Conservation (phyloP, 345 rosid genomes). For the Balakata baccata region DNA sequence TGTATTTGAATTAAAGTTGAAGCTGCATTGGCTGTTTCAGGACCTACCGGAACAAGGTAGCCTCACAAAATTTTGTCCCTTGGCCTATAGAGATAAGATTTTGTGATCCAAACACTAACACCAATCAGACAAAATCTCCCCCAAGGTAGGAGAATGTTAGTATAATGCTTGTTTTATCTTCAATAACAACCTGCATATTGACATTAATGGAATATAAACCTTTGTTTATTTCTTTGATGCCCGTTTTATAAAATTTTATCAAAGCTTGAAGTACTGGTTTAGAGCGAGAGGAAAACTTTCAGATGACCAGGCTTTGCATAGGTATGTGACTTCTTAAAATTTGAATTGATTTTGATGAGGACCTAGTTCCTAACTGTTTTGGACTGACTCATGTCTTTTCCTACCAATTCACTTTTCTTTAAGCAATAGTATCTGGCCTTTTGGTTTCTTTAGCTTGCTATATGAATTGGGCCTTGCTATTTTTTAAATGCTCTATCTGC, state of each 20-base stretch:
- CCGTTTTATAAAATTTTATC: slow-evolving; percentile 15
- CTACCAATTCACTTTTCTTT: background rate
- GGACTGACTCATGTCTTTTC: background rate
- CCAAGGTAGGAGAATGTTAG: slow-evolving; percentile 54
- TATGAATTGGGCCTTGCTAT: background rate
- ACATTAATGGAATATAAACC: background rate
- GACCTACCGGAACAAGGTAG: slow-evolving; percentile 85
- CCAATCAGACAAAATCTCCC: slow-evolving; percentile 78
- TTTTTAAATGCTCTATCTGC: background rate
- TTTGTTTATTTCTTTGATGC: background rate
- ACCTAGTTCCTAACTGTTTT: background rate
- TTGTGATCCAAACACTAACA: slow-evolving; percentile 66
- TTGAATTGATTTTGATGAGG: background rate
- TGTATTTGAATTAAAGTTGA: background rate
- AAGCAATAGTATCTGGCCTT: background rate
- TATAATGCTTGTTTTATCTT: slow-evolving; percentile 15
- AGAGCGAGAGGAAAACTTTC: slow-evolving; percentile 93
- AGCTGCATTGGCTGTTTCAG: slow-evolving; percentile 44
- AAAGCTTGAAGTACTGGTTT: slow-evolving; percentile 88
- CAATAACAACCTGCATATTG: background rate
- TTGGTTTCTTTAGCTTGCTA: background rate
- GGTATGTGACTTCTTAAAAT: slow-evolving; percentile 42
- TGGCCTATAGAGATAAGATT: slow-evolving; percentile 97
- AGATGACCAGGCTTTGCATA: slow-evolving; percentile 90
- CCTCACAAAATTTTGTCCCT: slow-evolving; percentile 56